Evolutionary conservation across 129 eudicot genomes (phyloP), one percentile per base, ranked within the genome.

Genomic region (Arctium lappa): DNA sequence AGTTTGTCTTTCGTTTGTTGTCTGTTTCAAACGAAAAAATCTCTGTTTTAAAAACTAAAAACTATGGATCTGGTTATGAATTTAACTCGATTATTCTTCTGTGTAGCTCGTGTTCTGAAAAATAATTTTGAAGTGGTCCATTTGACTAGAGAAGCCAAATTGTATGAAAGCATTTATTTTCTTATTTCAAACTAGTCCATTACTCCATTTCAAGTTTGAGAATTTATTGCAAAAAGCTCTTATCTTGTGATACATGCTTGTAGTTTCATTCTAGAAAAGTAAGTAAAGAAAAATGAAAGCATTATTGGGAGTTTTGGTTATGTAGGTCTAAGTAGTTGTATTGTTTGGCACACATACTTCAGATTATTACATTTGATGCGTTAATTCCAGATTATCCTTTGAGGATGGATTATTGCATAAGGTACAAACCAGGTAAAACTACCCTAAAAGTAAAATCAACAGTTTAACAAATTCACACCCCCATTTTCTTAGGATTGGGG

Each of bases 401-500:
- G 77, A 84, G 75, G 80, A 84, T 79, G 80, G 69, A 27, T 46
- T 79, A 37, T 27, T 60, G 62, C 44, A 36, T 60, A 72, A 22
- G 27, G 27, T 71, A 50, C 74, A 82, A 71, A 76, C 70, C 72
- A 84, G 72, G 65, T 73, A 40, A 73, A 84, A 72, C 78, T 81
- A 60, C 73, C 74, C 79, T 81, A 79, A 73, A 40, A 11, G 2
- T n/a, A 71, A 34, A 73, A 78, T 65, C 62, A 86, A 72, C 86
- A 80, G 36, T 81, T 85, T 30, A 89, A 39, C 80, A 68, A 65
- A 68, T 56, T 86, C 71, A 81, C 74, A 48, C 63, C 85, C 62
- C 84, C 87, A 27, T 74, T 84, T 73, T 56, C 72, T 77, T 73
- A 75, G 18, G 77, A 76, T 78, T 73, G 80, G 68, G 83, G 81